A percentile compares a stretch with the other conserved stretches of the same genome.
phyloP scores from a whole-genome alignment of 768 basidiomycete genomes.

The Lactarius indigo region DNA sequence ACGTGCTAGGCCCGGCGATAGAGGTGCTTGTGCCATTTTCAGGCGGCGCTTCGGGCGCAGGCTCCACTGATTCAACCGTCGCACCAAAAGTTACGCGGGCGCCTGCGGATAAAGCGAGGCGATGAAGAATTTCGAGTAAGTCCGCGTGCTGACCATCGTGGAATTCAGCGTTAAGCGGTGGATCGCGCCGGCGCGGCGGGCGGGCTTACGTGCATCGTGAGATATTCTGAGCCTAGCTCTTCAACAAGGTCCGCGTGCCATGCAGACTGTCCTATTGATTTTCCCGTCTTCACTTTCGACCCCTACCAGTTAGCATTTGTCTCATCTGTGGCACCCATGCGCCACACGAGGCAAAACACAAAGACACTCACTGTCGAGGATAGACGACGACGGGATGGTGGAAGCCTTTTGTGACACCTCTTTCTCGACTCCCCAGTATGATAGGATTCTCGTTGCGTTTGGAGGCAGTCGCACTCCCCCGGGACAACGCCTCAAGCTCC shows the following conservation, averaged over 20 bases:
- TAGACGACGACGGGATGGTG: slow-evolving; percentile 1
- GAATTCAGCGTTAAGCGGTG: slow-evolving; percentile 6
- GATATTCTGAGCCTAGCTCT: slow-evolving; percentile 21
- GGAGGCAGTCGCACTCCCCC: slow-evolving; percentile 24
- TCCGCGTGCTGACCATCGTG: slow-evolving; percentile 22
- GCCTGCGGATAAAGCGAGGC: slow-evolving; percentile 22
- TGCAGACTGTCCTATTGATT: slow-evolving; percentile 11
- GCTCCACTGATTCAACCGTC: slow-evolving; percentile 18
- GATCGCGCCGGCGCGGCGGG: not conserved
- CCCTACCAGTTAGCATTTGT: not conserved
- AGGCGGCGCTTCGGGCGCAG: slow-evolving; percentile 7
- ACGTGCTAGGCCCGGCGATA: slow-evolving; percentile 14
- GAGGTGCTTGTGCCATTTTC: slow-evolving; percentile 7
- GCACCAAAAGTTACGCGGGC: slow-evolving; percentile 19
- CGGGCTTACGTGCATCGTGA: slow-evolving; percentile 23
- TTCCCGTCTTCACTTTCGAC: slow-evolving; percentile 23
- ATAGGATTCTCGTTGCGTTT: slow-evolving; percentile 20
- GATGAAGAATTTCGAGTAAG: slow-evolving; percentile 16
- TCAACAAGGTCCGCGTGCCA: slow-evolving; percentile 22
- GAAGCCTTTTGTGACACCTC: slow-evolving; percentile 17
- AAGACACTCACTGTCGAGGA: slow-evolving; percentile 22
- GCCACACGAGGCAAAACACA: too few relatives aligned
- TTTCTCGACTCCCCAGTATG: slow-evolving; percentile 25
- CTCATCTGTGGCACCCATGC: not conserved
- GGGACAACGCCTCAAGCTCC: not conserved